Evolutionary conservation across 2,329 filamentous ascomycete genomes (phyloP).

Genomic region (Aspergillus ochraceoroseus): DNA sequence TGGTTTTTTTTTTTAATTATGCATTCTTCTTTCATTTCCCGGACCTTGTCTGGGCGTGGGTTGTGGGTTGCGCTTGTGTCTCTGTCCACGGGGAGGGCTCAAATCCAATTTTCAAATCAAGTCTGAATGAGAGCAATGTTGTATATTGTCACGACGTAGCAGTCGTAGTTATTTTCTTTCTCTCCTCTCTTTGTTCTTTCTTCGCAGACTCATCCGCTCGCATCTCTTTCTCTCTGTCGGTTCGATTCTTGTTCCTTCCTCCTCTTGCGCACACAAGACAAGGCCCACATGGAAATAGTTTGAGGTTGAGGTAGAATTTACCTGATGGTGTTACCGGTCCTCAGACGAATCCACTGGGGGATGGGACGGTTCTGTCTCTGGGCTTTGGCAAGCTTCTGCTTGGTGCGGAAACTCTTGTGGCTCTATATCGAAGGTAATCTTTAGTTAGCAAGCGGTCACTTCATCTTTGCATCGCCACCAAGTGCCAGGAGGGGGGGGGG

Average conservation of each 20-base stretch:
- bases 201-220: neutral
- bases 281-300: slow-evolving; percentile 1
- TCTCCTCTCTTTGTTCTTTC: neutral
- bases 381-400: slow-evolving; percentile 99
- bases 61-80: neutral
- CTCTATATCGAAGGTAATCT: slow-evolving; percentile 54
- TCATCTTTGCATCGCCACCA: neutral
- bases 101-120: no score
- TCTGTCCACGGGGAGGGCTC: no score
- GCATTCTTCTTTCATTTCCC: no score
- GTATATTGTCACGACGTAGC: no score
- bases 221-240: neutral
- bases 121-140: no score
- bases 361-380: slow-evolving; percentile 99
- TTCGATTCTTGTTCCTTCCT: neutral
- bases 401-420: slow-evolving; percentile 99
- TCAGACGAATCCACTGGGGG: slow-evolving; percentile 98
- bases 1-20: neutral
- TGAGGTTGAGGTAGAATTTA: slow-evolving; percentile 51
- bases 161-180: neutral
- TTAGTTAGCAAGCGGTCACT: slow-evolving; percentile 14
- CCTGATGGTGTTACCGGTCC: slow-evolving; percentile 99
- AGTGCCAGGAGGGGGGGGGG: neutral
- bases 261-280: slow-evolving; percentile 3
- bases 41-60: neutral